Evolutionary conservation across 2,329 filamentous ascomycete species (phyloP), one percentile per base, ranked within the genome.

Genomic region (Dothidotthia symphoricarpi): DNA sequence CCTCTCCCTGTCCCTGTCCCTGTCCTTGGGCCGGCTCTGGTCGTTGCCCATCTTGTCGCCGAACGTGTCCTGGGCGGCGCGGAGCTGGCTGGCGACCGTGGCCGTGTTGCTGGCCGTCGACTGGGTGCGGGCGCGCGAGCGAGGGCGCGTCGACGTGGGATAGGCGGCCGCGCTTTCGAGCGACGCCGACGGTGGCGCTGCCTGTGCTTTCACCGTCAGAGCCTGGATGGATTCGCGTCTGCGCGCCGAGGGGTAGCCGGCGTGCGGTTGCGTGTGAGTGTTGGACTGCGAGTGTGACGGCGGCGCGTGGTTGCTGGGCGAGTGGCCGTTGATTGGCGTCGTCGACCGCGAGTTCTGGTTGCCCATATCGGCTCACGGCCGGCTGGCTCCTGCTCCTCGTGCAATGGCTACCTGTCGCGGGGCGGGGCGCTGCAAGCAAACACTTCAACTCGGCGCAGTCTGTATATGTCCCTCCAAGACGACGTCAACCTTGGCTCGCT

Each of bases 221-320:
- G 64, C 63, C 51, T 67, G 68, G 44, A 71, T 68, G 31, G 60
- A 65, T 51, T 68, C 66, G 33, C 68, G 57, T 22, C 68, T 53
- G 31, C 63, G 62, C 27, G 64, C 61, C 29, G 59, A 48, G 46
- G 51, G 49, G 47, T 49, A 37, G n/a, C n/a, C 35, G 22, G 40
- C 41, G 29, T 42, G 49, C 34, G 41, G 31, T 13, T 36, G 39
- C 9, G 37, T 28, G 35, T 42, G 38, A 36, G 30, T 41, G 38
- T 45, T 45, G 30, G 41, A 39, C n/a, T n/a, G n/a, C 48, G 48
- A 69, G 74, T 56, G 70, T 68, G 59, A 67, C 70, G 59, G 74
- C 73, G 51, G 15, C 37, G 31, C 22, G 35, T 22, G 25, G 24
- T 28, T 39, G 40, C 36, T 25, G 11, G 34, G 55, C 46, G 57